Conservation (phyloP, 495 filamentous ascomycete species). For the Lindgomyces ingoldianus region DNA sequence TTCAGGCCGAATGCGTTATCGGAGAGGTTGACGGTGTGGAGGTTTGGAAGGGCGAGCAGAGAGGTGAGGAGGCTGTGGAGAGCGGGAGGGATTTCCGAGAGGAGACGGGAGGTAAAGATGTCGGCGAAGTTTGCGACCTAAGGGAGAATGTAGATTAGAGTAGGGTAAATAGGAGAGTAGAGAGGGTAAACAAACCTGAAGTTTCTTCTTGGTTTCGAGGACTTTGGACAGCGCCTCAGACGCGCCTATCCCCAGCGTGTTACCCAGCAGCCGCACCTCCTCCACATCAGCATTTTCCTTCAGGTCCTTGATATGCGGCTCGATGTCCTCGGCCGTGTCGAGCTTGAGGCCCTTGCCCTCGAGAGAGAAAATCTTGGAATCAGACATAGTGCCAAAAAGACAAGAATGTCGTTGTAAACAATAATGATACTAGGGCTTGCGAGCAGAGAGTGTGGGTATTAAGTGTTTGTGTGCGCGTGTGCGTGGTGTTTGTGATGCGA, state of each 20-base stretch:
- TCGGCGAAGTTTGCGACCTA: constrained; percentile 88
- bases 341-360: constrained; percentile 90
- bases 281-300: constrained; percentile 72
- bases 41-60: constrained; percentile 74
- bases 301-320: constrained; percentile 77
- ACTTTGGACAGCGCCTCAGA: constrained; percentile 78
- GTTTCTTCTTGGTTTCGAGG: constrained; percentile 74
- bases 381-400: constrained; percentile 50
- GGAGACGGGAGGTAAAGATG: constrained; percentile 92
- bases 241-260: constrained; percentile 87
- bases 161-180: too few species aligned
- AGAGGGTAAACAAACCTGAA: constrained; percentile 61
- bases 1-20: constrained; percentile 98
- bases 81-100: constrained; percentile 90
- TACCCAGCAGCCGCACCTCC: constrained; percentile 80
- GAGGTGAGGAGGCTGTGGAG: constrained; percentile 81
- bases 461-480: background rate
- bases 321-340: constrained; percentile 79
- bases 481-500: constrained; percentile 1
- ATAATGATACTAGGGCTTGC: constrained; percentile 15
- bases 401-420: constrained; percentile 33
- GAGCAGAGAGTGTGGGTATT: background rate
- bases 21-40: constrained; percentile 91
- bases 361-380: constrained; percentile 79
- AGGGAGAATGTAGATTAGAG: background rate